Percentiles rank a stretch among this genome's conserved stretches.
Conservation (phyloP, 495 filamentous ascomycete genomes). For the Tuber melanosporum region DNA sequence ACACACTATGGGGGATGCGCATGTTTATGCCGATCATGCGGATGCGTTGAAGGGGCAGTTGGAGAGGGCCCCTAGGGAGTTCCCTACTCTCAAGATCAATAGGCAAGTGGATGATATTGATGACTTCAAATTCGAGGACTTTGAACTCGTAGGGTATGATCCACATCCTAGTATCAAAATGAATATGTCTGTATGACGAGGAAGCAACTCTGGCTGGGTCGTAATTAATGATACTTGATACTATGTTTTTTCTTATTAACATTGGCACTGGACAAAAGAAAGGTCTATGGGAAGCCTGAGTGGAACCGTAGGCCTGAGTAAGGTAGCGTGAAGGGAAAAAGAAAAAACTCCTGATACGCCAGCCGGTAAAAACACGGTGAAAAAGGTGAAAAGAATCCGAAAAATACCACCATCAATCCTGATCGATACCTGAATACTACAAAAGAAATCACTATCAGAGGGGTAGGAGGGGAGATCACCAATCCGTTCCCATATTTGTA, state of each 20-base stretch:
- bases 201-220: not conserved
- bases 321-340: not conserved
- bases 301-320: constrained; percentile 3
- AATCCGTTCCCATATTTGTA: constrained; percentile 4
- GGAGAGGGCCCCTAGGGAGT: constrained; percentile 67
- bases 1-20: constrained; percentile 93
- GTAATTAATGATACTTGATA: constrained; percentile 10
- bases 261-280: not conserved
- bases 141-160: constrained; percentile 78
- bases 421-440: not conserved
- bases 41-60: constrained; percentile 78
- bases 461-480: constrained; percentile 5
- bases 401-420: constrained; percentile 5
- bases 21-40: constrained; percentile 89
- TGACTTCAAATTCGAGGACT: constrained; percentile 81
- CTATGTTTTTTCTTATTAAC: not conserved
- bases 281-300: not conserved
- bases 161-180: constrained; percentile 86
- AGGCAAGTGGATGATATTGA: constrained; percentile 62
- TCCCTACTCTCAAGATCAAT: constrained; percentile 68
- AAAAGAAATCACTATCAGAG: not conserved
- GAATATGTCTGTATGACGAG: constrained; percentile 85
- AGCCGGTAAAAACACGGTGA: not conserved
- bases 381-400: constrained; percentile 6
- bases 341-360: constrained; percentile 25